Evolutionary conservation across 2,329 filamentous ascomycete genomes (phyloP).

Genomic region (Colletotrichum kahawae): DNA sequence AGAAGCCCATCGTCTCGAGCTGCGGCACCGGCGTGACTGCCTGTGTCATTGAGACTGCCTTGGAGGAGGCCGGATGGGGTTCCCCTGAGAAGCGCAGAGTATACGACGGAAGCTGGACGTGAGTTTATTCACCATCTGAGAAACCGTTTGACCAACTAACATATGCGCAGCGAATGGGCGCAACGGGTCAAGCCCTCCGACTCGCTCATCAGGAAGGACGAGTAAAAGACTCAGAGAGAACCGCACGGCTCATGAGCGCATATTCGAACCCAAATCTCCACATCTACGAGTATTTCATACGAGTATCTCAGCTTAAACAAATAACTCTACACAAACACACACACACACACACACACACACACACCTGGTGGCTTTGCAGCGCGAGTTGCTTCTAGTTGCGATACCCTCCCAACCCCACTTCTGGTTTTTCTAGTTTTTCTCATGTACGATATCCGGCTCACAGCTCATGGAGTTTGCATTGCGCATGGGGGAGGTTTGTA

Average conservation of each 20-base stretch:
- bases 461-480: conserved; percentile 18
- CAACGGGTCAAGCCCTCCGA: conserved; percentile 67
- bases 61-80: conserved; percentile 79
- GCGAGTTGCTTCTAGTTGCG: conserved; percentile 22
- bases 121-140: conserved; percentile 46
- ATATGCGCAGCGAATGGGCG: conserved; percentile 64
- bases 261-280: conserved; percentile 9
- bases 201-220: conserved; percentile 63
- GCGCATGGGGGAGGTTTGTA: conserved; percentile 15
- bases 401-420: conserved; percentile 26
- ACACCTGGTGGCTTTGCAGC: background rate
- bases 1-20: conserved; percentile 81
- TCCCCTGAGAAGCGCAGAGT: conserved; percentile 71
- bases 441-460: conserved; percentile 23
- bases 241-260: background rate
- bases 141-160: background rate
- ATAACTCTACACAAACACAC: background rate
- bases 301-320: conserved; percentile 11
- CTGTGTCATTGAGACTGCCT: conserved; percentile 84
- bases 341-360: background rate
- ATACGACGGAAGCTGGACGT: conserved; percentile 99
- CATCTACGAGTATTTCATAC: conserved; percentile 18
- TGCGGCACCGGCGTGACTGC: conserved; percentile 97
- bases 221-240: conserved; percentile 48
- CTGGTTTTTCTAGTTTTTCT: conserved; percentile 19